Conservation (phyloP, 1,284 basidiomycete species). For the Albatrellus sp. region DNA sequence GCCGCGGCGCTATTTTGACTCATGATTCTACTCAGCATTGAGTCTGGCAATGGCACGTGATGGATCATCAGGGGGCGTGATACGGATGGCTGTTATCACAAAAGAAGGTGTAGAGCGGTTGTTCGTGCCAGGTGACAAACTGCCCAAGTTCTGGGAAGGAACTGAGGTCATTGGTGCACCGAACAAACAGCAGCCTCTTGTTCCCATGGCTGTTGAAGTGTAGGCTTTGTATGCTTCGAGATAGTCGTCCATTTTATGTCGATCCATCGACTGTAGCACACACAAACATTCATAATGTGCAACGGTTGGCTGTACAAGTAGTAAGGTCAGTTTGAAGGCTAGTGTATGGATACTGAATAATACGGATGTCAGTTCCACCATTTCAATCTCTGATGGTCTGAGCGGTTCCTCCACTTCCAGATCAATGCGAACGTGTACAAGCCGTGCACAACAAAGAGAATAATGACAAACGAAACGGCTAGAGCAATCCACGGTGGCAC, state of each 20-base stretch:
- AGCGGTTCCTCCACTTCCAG: constrained; percentile 25
- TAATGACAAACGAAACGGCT: constrained; percentile 25
- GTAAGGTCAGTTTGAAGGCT: background rate
- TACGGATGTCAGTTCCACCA: background rate
- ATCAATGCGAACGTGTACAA: constrained; percentile 36
- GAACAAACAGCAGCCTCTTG: constrained; percentile 23
- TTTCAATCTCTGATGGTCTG: background rate
- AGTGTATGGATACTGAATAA: too few relatives aligned
- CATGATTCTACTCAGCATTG: constrained; percentile 46
- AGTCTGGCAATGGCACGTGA: constrained; percentile 95
- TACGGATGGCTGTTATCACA: constrained; percentile 95
- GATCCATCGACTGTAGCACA: background rate
- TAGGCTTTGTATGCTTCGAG: constrained; percentile 12
- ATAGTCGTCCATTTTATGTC: background rate
- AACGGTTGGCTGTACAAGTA: too few relatives aligned
- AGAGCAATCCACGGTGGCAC: constrained; percentile 27
- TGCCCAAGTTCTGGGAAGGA: constrained; percentile 82
- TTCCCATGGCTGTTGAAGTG: constrained; percentile 59
- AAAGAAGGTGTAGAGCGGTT: constrained; percentile 84
- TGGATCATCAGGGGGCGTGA: constrained; percentile 94
- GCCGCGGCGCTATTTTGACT: background rate
- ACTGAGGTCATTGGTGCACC: constrained; percentile 47
- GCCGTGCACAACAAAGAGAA: constrained; percentile 22
- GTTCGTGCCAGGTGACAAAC: constrained; percentile 89
- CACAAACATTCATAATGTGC: too few relatives aligned